Conservation (phyloP, 345 rosid genomes). For the Adansonia digitata region DNA sequence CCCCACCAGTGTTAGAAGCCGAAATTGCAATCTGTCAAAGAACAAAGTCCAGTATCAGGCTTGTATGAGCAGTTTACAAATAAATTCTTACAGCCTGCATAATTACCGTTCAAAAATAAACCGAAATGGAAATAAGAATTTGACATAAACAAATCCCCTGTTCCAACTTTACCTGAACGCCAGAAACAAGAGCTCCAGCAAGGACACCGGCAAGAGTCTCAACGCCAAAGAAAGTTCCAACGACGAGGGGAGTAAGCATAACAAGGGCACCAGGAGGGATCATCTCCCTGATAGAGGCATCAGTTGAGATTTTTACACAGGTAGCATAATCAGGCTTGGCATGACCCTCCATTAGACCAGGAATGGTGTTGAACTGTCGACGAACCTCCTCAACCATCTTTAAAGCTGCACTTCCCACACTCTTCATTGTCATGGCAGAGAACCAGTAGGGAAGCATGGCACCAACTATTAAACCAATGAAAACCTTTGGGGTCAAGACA, state of each 20-base stretch:
- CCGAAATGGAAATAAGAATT: background rate
- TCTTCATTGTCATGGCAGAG: constrained; percentile 99
- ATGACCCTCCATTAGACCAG: constrained; percentile 88
- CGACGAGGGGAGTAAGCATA: constrained; percentile 91
- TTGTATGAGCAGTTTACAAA: background rate
- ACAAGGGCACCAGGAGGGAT: constrained; percentile 94
- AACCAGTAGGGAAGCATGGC: constrained; percentile 99
- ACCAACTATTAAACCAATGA: constrained; percentile 84
- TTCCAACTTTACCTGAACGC: constrained; percentile 64
- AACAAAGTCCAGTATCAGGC: background rate
- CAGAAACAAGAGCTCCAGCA: constrained; percentile 94
- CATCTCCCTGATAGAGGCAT: constrained; percentile 97
- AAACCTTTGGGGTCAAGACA: constrained; percentile 89
- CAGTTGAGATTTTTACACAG: constrained; percentile 94
- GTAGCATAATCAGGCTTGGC: constrained; percentile 91
- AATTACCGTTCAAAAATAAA: background rate
- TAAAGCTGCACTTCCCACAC: constrained; percentile 93
- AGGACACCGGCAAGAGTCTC: constrained; percentile 90
- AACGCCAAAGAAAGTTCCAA: constrained; percentile 80
- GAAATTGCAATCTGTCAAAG: constrained; percentile 75
- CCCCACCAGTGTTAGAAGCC: constrained; percentile 96
- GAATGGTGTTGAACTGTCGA: constrained; percentile 92
- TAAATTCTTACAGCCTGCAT: background rate
- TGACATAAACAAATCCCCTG: background rate
- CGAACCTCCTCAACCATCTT: constrained; percentile 98